A percentile compares a stretch with the other conserved stretches of the same genome.
phyloP scores from a whole-genome alignment of 2,329 filamentous ascomycete genomes.

The Beauveria bassiana region DNA sequence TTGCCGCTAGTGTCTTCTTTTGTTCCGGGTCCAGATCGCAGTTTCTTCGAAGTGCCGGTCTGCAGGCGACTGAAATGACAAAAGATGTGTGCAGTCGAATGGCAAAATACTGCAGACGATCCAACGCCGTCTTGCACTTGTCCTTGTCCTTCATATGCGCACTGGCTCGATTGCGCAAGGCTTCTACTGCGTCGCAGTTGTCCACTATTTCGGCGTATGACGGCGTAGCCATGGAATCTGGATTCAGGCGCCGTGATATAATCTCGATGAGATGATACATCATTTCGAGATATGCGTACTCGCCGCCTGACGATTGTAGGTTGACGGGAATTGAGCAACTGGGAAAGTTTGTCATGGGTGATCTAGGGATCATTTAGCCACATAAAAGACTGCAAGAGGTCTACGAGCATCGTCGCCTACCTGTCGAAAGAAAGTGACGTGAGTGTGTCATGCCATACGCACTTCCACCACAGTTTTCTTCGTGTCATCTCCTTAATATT shows the following conservation, averaged over 20 bases:
- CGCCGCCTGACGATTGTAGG: conserved; percentile 33
- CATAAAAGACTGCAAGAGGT: conserved; percentile 7
- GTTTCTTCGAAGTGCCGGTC: conserved; percentile 51
- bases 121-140: conserved; percentile 54
- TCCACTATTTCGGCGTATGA: conserved; percentile 49
- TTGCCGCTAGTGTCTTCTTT: conserved; percentile 46
- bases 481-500: conserved; percentile 47
- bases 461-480: conserved; percentile 55
- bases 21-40: conserved; percentile 43
- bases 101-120: conserved; percentile 56
- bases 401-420: conserved; percentile 24
- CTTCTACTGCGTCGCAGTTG: conserved; percentile 48
- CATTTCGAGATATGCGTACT: conserved; percentile 53
- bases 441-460: conserved; percentile 59
- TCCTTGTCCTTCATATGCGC: conserved; percentile 52
- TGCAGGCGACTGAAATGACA: conserved; percentile 57
- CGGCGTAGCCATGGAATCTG: conserved; percentile 41
- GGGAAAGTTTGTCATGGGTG: conserved; percentile 54
- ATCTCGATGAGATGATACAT: conserved; percentile 59
- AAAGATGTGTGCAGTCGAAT: conserved; percentile 59
- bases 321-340: conserved; percentile 45
- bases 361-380: conserved; percentile 26
- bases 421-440: conserved; percentile 60
- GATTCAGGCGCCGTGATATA: conserved; percentile 49
- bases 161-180: conserved; percentile 39